Evolutionary conservation across 495 filamentous ascomycete genomes (phyloP).

Genomic region (Astrothelium subdiscretum): DNA sequence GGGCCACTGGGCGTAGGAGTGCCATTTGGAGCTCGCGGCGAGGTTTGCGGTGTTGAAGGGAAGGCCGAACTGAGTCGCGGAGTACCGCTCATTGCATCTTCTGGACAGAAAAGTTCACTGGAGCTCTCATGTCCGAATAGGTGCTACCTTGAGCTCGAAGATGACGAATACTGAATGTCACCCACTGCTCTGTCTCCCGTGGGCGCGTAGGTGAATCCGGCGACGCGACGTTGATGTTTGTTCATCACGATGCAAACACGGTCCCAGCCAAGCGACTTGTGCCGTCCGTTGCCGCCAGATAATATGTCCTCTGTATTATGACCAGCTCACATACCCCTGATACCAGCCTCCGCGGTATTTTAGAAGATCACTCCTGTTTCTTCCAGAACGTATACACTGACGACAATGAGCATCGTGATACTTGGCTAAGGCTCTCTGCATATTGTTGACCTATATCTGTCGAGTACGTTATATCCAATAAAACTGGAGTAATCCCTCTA

Average conservation of each 20-base stretch:
- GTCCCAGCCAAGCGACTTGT: neutral
- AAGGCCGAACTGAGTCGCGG: conserved; percentile 62
- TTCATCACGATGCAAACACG: neutral
- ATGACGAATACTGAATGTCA: neutral
- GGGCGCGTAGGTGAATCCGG: neutral
- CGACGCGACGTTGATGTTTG: neutral
- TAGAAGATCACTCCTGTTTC: too few relatives aligned
- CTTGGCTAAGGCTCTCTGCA: too few relatives aligned
- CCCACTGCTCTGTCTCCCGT: neutral
- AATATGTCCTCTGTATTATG: too few relatives aligned
- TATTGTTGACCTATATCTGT: too few relatives aligned
- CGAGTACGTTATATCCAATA: too few relatives aligned
- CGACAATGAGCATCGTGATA: too few relatives aligned
- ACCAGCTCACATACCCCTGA: too few relatives aligned
- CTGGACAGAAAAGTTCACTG: neutral
- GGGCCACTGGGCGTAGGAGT: conserved; percentile 10
- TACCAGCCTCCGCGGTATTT: too few relatives aligned
- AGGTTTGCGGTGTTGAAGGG: conserved; percentile 49
- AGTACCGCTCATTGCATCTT: conserved; percentile 61
- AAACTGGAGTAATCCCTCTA: too few relatives aligned
- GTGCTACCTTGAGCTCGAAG: neutral
- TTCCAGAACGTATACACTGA: too few relatives aligned
- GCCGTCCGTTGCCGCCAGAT: too few relatives aligned
- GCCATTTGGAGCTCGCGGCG: conserved; percentile 12
- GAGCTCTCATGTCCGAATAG: neutral